Evolutionary conservation across 495 filamentous ascomycete genomes (phyloP).

Genomic region (Evernia prunastri): DNA sequence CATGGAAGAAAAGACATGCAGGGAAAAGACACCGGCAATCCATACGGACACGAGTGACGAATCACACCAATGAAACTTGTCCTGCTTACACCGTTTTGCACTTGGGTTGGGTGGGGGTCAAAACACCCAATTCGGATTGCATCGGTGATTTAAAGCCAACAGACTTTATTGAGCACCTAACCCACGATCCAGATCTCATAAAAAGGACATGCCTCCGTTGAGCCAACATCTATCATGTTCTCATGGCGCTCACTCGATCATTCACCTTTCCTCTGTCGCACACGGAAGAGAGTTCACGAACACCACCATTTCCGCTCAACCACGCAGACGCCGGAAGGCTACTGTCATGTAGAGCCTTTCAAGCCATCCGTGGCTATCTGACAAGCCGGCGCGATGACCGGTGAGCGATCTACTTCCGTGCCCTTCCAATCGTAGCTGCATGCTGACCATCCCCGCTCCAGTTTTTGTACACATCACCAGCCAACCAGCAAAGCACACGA

Average conservation of each 20-base stretch:
- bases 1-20: too few relatives aligned
- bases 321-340: constrained; percentile 35
- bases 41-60: neutral
- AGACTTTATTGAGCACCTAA: neutral
- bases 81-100: too few relatives aligned
- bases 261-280: constrained; percentile 13
- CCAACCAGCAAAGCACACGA: constrained; percentile 37
- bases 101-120: neutral
- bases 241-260: constrained; percentile 12
- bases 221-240: constrained; percentile 2
- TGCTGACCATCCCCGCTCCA: constrained; percentile 22
- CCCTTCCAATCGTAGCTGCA: constrained; percentile 33
- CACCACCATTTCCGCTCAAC: constrained; percentile 45
- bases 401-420: constrained; percentile 37
- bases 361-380: constrained; percentile 39
- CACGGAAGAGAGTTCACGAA: constrained; percentile 9
- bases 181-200: neutral
- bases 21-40: neutral
- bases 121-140: neutral
- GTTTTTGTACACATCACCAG: constrained; percentile 46
- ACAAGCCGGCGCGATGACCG: constrained; percentile 21
- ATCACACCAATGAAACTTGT: too few relatives aligned
- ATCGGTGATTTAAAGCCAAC: neutral
- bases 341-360: constrained; percentile 41
- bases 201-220: constrained; percentile 1